phyloP scores from a whole-genome alignment of 2,329 filamentous ascomycete species.

The Bipolaris cookei region DNA sequence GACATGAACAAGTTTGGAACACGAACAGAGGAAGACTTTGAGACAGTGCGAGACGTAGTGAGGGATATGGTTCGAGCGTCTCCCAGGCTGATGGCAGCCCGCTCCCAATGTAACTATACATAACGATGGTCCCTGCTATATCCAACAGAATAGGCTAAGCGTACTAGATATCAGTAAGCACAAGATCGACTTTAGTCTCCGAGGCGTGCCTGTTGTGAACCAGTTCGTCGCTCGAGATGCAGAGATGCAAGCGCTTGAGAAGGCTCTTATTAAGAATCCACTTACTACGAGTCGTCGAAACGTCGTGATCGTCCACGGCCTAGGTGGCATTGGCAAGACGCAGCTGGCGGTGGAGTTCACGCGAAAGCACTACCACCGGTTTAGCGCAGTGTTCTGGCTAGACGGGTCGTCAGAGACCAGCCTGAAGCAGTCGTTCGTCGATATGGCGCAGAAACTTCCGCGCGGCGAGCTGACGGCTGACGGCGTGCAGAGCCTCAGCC shows the following conservation, averaged over 20 bases:
- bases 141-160: conserved; percentile 3
- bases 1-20: conserved; percentile 35
- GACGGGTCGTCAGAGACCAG: too few relatives aligned
- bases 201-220: too few relatives aligned
- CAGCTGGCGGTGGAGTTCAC: too few relatives aligned
- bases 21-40: conserved; percentile 31
- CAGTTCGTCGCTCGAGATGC: conserved; percentile 28
- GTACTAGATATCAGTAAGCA: conserved; percentile 11
- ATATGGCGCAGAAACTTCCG: too few relatives aligned
- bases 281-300: conserved; percentile 22
- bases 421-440: too few relatives aligned
- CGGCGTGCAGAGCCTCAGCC: too few relatives aligned
- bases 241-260: conserved; percentile 28
- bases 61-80: too few relatives aligned
- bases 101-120: conserved; percentile 25
- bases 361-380: too few relatives aligned
- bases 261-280: conserved; percentile 17
- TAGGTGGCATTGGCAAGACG: too few relatives aligned
- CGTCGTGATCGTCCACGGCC: conserved; percentile 20
- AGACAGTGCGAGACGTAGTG: conserved; percentile 26
- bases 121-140: not conserved
- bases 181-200: conserved; percentile 21
- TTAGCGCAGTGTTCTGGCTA: too few relatives aligned
- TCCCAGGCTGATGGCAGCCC: conserved; percentile 16
- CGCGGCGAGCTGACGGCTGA: too few relatives aligned